Percentiles rank a stretch among this genome's conserved stretches.
These are phyloP conservation scores for Colletotrichum sp. DNA, from an alignment of 2,329 filamentous ascomycete species.

Conservation along the genomic window DNA sequence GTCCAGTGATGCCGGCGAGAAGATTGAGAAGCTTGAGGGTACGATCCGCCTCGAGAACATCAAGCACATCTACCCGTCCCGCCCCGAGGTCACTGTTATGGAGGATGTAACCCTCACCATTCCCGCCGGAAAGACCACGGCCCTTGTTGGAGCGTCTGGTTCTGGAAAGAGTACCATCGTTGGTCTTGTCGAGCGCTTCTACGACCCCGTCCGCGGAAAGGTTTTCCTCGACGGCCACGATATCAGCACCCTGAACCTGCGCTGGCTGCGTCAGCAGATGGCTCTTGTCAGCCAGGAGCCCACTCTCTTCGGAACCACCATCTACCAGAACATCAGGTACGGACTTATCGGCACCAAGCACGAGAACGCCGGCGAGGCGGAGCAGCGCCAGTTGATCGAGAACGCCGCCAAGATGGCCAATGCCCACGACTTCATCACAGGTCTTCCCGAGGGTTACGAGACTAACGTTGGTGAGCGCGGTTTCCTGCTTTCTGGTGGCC, in stretches of 20 bases:
- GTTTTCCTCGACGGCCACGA: conserved; percentile 85
- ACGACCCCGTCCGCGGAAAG: conserved; percentile 81
- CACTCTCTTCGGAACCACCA: conserved; percentile 86
- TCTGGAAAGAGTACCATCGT: conserved; percentile 96
- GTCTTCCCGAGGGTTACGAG: conserved; percentile 86
- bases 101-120: conserved; percentile 79
- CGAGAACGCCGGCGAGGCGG: conserved; percentile 72
- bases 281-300: conserved; percentile 94
- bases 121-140: conserved; percentile 89
- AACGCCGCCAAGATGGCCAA: conserved; percentile 90
- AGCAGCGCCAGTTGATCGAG: conserved; percentile 73
- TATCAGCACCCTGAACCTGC: conserved; percentile 80
- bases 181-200: conserved; percentile 92
- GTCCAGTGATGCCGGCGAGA: conserved; percentile 72
- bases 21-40: conserved; percentile 75
- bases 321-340: conserved; percentile 88
- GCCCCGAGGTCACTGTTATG: conserved; percentile 90
- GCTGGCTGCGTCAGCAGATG: conserved; percentile 92
- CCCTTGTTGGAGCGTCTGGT: conserved; percentile 91
- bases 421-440: conserved; percentile 87
- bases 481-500: conserved; percentile 89
- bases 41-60: conserved; percentile 81
- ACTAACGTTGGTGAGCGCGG: conserved; percentile 96
- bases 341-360: conserved; percentile 85
- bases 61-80: conserved; percentile 93